Base-by-base conservation (phyloP, 805 yeast genomes). In the Hanseniaspora pseudoguilliermondii region DNA sequence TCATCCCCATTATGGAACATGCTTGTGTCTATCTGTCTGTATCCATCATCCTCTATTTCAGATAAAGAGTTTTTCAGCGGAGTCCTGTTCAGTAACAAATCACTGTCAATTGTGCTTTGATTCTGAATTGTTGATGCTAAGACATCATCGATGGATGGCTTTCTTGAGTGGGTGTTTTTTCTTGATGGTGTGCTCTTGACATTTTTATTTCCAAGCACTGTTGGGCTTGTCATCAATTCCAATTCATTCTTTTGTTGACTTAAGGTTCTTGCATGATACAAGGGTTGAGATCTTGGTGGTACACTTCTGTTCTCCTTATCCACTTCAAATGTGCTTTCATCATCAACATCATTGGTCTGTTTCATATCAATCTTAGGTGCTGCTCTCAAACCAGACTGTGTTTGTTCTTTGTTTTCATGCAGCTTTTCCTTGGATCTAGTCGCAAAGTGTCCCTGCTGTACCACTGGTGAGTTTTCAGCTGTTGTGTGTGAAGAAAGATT, bases 71-170 rank as follows among this genome's bases (percentile, higher is more conserved):
- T 65, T 32, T 62, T 55, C 35, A 64, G 50, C 2, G 68, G 68
- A 10, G 67, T 60, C 55, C 58, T 63, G 25, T 62, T 61, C 41
- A 64, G 46, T n/a, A 58, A 29, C 50, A 56, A 13, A 16, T 44
- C 55, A 42, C 50, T 52, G 23, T 53, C 57, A 3, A 47, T 25
- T 3, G 44, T 20, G 23, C 48, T 52, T 6, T 47, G 47, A 16
- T 56, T 47, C 8, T 57, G 55, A 15, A 64, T 41, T 5, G 66
- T 64, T 1, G 64, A 54, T 23, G 59, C 59, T 29, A 64, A 50
- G 3, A 64, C 59, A 42, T 62, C 63, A 58, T 65, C 66, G 15
- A 65, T 63, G 2, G 68, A 62, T 7, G 57, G 53, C 34, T 60
- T 61, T 40, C 51, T 43, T 20, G 58, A 49, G 32, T 55, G 58